Percentiles rank a stretch among this genome's conserved stretches.
Conservation (phyloP, 1,284 basidiomycete genomes). For the Cystobasidiaceae sp. region DNA sequence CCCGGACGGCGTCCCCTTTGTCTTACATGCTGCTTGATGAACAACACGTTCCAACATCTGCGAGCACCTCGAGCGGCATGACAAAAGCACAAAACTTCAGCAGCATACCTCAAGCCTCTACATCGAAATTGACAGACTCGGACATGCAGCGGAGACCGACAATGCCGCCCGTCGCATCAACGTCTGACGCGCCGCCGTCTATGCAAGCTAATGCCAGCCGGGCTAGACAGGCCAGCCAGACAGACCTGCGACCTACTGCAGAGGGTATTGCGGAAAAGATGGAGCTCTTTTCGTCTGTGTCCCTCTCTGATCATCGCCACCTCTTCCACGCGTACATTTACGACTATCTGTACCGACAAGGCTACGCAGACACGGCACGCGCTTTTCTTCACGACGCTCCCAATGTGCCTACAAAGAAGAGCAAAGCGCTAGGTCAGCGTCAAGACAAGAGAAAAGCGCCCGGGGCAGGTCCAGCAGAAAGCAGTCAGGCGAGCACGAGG, state of each 20-base stretch:
- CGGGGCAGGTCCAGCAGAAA: no score
- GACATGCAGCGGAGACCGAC: neutral
- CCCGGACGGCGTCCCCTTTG: slow-evolving; percentile 8
- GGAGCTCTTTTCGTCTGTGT: slow-evolving; percentile 5
- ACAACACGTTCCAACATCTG: neutral
- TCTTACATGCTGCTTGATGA: neutral
- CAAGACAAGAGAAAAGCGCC: no score
- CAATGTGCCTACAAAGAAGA: slow-evolving; percentile 5
- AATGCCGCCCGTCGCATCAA: neutral
- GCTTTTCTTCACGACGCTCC: slow-evolving; percentile 37
- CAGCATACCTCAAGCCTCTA: neutral
- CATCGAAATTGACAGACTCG: neutral
- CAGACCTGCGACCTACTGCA: neutral
- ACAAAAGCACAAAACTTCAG: neutral
- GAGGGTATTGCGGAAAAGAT: slow-evolving; percentile 4
- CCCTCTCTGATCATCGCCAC: slow-evolving; percentile 19
- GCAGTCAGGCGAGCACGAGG: no score
- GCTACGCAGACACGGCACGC: slow-evolving; percentile 34
- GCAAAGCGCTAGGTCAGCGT: no score
- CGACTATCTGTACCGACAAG: slow-evolving; percentile 38
- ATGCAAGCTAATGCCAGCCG: neutral
- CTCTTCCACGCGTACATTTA: slow-evolving; percentile 38
- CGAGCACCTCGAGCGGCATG: neutral
- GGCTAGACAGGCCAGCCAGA: neutral
- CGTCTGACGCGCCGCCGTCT: neutral